A percentile compares a stretch with the other conserved stretches of the same genome.
These are phyloP conservation scores for Puccinia triticina DNA, from an alignment of 1,284 basidiomycete genomes.

Conservation along the genomic window DNA sequence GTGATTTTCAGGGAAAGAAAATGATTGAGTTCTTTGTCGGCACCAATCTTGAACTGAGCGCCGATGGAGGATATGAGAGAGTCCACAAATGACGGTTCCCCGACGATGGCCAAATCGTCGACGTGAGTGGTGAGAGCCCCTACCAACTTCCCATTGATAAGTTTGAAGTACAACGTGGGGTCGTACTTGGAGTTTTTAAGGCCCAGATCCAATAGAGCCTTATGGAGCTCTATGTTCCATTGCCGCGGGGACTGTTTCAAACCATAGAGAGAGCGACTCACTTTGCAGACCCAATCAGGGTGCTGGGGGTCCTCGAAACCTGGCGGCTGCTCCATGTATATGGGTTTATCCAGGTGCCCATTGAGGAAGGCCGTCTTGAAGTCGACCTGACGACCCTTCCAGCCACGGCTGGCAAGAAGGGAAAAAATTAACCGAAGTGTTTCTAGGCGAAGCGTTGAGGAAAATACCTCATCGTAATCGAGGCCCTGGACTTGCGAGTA, in stretches of 20 bases:
- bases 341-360: too few species aligned
- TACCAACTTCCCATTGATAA: not conserved
- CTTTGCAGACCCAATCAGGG: not conserved
- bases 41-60: too few species aligned
- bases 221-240: constrained; percentile 1
- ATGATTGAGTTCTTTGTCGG: not conserved
- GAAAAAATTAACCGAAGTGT: too few species aligned
- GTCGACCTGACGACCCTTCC: too few species aligned
- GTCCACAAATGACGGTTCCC: too few species aligned
- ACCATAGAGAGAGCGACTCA: not conserved
- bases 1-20: not conserved
- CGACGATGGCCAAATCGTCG: not conserved
- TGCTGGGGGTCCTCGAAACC: not conserved
- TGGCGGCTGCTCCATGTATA: too few species aligned
- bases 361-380: too few species aligned
- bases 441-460: too few species aligned
- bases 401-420: too few species aligned
- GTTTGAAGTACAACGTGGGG: not conserved
- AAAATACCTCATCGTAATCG: not conserved
- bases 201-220: not conserved
- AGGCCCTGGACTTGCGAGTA: not conserved
- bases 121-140: not conserved
- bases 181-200: not conserved
- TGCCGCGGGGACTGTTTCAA: constrained; percentile 5
- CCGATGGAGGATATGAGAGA: too few species aligned